A percentile compares a stretch with the other conserved stretches of the same genome.
These are phyloP conservation scores for Penicillium expansum DNA, from an alignment of 2,329 filamentous ascomycete species.

Conservation along the genomic window DNA sequence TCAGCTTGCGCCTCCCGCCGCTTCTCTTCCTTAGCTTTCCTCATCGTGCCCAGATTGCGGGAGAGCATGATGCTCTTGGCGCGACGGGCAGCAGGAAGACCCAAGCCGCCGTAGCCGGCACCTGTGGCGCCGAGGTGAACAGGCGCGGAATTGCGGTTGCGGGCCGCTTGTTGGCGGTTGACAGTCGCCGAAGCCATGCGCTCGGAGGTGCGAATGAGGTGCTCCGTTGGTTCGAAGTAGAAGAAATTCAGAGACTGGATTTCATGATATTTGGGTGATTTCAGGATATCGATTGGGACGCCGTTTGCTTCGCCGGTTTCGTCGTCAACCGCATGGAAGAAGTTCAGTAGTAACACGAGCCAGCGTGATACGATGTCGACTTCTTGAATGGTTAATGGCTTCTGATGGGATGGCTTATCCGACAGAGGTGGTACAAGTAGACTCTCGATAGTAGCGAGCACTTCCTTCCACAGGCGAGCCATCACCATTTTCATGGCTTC, in stretches of 20 bases:
- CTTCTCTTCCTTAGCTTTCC: conserved; percentile 92
- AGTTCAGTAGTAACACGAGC: conserved; percentile 84
- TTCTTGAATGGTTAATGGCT: conserved; percentile 78
- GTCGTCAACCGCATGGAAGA: conserved; percentile 92
- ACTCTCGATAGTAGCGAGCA: conserved; percentile 83
- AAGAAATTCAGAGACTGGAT: conserved; percentile 96
- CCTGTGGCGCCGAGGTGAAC: conserved; percentile 47
- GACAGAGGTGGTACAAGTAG: conserved; percentile 90
- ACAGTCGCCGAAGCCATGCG: conserved; percentile 88
- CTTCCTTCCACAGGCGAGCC: conserved; percentile 97
- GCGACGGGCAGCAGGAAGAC: conserved; percentile 48
- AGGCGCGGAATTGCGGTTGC: conserved; percentile 69
- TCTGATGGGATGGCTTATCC: conserved; percentile 87
- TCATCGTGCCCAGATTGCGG: conserved; percentile 93
- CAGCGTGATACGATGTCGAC: conserved; percentile 93
- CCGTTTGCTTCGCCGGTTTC: conserved; percentile 78
- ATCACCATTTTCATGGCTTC: conserved; percentile 98
- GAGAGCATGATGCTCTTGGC: conserved; percentile 82
- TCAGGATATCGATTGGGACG: conserved; percentile 85
- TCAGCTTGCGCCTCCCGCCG: conserved; percentile 93
- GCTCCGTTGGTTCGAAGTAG: conserved; percentile 91
- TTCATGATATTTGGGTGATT: conserved; percentile 97
- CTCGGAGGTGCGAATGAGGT: conserved; percentile 90
- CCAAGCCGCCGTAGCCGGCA: conserved; percentile 50
- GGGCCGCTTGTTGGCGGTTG: conserved; percentile 66